Conservation (phyloP, 78 protist species). For the Speleostelium caveatum region DNA sequence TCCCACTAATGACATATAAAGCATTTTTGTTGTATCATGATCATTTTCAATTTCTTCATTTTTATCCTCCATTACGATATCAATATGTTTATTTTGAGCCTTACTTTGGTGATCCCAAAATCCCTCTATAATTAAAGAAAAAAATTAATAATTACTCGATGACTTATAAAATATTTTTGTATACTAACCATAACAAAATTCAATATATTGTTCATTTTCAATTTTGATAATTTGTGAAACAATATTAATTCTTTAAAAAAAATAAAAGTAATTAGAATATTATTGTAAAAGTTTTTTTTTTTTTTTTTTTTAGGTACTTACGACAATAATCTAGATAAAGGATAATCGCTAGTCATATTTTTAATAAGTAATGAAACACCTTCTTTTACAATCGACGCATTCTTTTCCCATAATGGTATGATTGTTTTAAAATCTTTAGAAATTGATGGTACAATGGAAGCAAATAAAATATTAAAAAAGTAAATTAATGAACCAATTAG, state of each 20-base stretch:
- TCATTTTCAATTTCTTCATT: background rate
- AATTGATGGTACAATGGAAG: background rate
- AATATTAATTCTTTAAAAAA: too few relatives aligned
- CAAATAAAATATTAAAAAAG: background rate
- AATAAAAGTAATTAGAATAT: too few relatives aligned
- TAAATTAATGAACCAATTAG: background rate
- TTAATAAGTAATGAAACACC: background rate
- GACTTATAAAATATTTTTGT: too few relatives aligned
- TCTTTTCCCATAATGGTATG: background rate
- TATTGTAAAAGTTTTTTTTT: too few relatives aligned
- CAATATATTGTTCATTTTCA: background rate
- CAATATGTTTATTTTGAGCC: background rate
- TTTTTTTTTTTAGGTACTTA: too few relatives aligned
- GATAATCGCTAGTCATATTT: conserved; percentile 36
- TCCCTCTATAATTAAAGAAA: too few relatives aligned
- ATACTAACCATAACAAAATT: background rate
- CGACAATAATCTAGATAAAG: conserved; percentile 37
- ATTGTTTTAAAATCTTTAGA: background rate
- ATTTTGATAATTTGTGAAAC: background rate
- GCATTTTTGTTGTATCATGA: background rate
- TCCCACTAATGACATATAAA: background rate
- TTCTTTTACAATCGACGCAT: background rate
- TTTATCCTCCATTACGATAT: background rate
- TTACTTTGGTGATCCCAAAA: background rate
- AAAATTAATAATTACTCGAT: too few relatives aligned